These are phyloP conservation scores for Triticum timopheevii DNA, from an alignment of 176 grass and related monocot genomes.

Conservation along the genomic window DNA sequence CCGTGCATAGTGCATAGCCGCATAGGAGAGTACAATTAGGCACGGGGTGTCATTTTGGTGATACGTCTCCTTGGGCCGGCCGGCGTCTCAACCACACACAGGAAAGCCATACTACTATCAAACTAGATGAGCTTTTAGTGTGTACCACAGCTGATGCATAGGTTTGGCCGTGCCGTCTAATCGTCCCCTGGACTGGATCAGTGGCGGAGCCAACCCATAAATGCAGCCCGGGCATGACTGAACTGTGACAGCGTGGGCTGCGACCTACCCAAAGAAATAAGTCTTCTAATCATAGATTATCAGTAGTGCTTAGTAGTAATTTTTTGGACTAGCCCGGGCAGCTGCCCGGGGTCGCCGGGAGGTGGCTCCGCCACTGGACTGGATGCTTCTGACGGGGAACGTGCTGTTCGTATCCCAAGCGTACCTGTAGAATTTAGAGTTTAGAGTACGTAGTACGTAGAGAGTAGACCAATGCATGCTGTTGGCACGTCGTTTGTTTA, in stretches of 20 bases:
- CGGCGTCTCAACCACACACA: not conserved
- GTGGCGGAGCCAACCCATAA: too few species aligned
- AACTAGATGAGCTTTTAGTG: not conserved
- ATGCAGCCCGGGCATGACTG: too few species aligned
- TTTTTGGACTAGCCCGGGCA: too few species aligned
- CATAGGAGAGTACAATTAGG: not conserved
- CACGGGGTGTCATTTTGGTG: conserved; percentile 27
- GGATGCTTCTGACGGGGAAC: not conserved
- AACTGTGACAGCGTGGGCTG: too few species aligned
- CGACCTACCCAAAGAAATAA: too few species aligned
- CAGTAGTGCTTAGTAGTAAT: too few species aligned
- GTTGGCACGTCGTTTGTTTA: not conserved
- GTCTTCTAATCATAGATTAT: too few species aligned
- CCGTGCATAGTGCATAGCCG: not conserved
- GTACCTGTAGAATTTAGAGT: not conserved
- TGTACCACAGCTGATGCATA: too few species aligned
- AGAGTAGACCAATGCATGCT: not conserved
- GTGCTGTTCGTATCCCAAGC: not conserved
- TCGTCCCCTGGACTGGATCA: too few species aligned
- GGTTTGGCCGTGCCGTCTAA: too few species aligned
- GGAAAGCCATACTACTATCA: not conserved
- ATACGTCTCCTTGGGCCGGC: not conserved
- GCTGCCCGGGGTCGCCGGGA: too few species aligned
- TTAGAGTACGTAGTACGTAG: not conserved
- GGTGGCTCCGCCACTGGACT: too few species aligned